phyloP scores from a whole-genome alignment of 345 rosid genomes.

The Gossypium raimondii region DNA sequence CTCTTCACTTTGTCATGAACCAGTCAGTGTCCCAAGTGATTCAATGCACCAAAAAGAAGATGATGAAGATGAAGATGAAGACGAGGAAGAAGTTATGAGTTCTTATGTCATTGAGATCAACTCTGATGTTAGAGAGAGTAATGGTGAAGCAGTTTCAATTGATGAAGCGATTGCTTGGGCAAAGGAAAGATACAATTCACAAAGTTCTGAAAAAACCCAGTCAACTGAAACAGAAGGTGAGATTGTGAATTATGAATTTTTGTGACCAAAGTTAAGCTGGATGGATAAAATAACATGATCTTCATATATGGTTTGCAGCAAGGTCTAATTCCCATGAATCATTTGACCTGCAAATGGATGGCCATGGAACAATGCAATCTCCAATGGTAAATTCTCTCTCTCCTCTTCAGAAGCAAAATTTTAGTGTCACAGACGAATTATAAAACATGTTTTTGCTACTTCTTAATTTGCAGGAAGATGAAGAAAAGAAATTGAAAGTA shows the following conservation, averaged over 20 bases:
- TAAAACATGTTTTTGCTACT: neutral
- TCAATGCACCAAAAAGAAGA: constrained; percentile 27
- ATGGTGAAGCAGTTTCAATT: constrained; percentile 44
- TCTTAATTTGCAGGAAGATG: constrained; percentile 35
- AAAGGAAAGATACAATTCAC: constrained; percentile 29
- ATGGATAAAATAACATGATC: neutral
- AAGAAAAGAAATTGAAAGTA: constrained; percentile 31
- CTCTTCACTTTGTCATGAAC: constrained; percentile 60
- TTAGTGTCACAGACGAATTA: neutral
- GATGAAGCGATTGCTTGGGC: constrained; percentile 54
- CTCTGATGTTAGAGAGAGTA: constrained; percentile 43
- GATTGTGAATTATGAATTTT: neutral
- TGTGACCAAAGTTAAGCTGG: neutral
- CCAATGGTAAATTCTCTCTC: constrained; percentile 18
- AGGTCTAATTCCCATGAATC: constrained; percentile 15
- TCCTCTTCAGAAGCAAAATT: neutral
- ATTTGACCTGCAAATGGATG: constrained; percentile 13
- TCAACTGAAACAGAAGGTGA: constrained; percentile 32
- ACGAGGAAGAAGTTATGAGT: constrained; percentile 52
- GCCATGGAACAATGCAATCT: constrained; percentile 22
- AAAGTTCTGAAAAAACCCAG: constrained; percentile 20
- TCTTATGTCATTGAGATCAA: constrained; percentile 87
- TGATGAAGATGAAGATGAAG: constrained; percentile 41
- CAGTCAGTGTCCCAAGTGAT: constrained; percentile 8
- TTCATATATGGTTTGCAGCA: constrained; percentile 24